These are phyloP conservation scores for Parastagonospora avenae DNA, from an alignment of 2,329 filamentous ascomycete genomes.

Conservation along the genomic window DNA sequence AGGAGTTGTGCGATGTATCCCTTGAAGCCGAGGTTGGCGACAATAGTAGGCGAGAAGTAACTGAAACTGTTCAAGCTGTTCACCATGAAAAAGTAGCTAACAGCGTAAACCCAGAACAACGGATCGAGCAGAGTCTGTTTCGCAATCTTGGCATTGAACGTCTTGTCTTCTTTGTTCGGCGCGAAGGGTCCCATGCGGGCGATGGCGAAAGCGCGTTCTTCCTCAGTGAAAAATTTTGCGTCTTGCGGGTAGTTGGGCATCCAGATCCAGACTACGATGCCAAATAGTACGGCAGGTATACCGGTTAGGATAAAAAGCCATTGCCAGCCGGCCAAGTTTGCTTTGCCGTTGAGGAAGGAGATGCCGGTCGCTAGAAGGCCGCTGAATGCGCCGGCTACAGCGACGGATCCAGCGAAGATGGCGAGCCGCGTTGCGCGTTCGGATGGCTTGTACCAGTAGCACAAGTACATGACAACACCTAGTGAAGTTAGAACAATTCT, in stretches of 20 bases:
- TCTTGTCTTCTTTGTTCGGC: slow-evolving; percentile 42
- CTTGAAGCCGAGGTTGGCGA: slow-evolving; percentile 61
- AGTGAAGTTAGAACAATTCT: slow-evolving; percentile 58
- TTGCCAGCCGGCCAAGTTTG: slow-evolving; percentile 42
- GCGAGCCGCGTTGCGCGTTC: slow-evolving; percentile 77
- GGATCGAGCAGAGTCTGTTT: slow-evolving; percentile 56
- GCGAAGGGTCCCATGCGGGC: slow-evolving; percentile 62
- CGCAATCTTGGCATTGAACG: slow-evolving; percentile 55
- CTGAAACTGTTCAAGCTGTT: slow-evolving; percentile 51
- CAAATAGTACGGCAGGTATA: slow-evolving; percentile 69
- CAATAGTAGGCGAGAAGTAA: slow-evolving; percentile 67
- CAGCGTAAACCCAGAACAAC: slow-evolving; percentile 59
- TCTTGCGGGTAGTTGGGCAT: slow-evolving; percentile 77
- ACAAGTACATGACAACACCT: slow-evolving; percentile 74
- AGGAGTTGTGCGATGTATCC: slow-evolving; percentile 67
- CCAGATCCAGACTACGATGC: slow-evolving; percentile 70
- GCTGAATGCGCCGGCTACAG: slow-evolving; percentile 76
- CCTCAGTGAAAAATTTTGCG: slow-evolving; percentile 70
- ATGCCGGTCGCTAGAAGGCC: slow-evolving; percentile 74
- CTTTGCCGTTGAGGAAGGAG: slow-evolving; percentile 67
- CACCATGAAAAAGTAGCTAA: slow-evolving; percentile 34
- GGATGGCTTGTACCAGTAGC: slow-evolving; percentile 78
- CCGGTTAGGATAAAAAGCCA: slow-evolving; percentile 65
- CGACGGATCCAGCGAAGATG: slow-evolving; percentile 80
- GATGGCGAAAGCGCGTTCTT: slow-evolving; percentile 73